A percentile compares a stretch with the other conserved stretches of the same genome.
phyloP scores from a whole-genome alignment of 163 green algal species.

The Trebouxia gelatinosa region DNA sequence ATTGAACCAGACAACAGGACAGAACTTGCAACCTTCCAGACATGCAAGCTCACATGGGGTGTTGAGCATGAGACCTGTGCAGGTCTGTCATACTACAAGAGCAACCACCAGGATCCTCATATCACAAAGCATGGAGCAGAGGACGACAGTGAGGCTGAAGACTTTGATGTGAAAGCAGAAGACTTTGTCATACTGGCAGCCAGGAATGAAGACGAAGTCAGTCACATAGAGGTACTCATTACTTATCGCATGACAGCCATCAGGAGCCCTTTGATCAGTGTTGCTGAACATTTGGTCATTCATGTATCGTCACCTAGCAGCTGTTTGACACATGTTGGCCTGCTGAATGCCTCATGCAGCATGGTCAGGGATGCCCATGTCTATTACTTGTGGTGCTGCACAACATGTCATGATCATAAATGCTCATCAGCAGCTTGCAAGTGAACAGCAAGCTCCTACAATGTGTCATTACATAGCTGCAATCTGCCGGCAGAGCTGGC shows the following conservation, averaged over 20 bases:
- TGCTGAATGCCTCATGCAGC: neutral
- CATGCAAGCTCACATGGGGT: too few species aligned
- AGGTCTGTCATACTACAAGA: constrained; percentile 1
- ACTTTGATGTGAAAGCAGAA: constrained; percentile 64
- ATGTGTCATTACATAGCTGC: neutral
- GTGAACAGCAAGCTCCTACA: too few species aligned
- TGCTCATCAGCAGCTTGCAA: too few species aligned
- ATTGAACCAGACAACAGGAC: too few species aligned
- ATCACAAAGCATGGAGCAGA: constrained; percentile 53
- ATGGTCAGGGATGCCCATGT: neutral
- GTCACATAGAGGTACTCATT: constrained; percentile 75
- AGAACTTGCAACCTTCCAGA: too few species aligned
- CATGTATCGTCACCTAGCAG: too few species aligned
- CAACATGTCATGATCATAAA: too few species aligned
- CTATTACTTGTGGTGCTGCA: neutral
- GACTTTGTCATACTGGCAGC: constrained; percentile 92
- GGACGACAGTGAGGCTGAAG: constrained; percentile 75
- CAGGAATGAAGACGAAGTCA: constrained; percentile 93
- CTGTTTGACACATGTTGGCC: neutral
- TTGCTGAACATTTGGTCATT: neutral
- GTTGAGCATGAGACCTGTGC: too few species aligned
- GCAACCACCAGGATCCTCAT: constrained; percentile 65
- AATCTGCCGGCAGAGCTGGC: neutral
- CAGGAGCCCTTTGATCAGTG: too few species aligned
- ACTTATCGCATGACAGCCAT: too few species aligned